Base-by-base conservation (phyloP, 2,329 filamentous ascomycete species). In the Nemania diffusa region DNA sequence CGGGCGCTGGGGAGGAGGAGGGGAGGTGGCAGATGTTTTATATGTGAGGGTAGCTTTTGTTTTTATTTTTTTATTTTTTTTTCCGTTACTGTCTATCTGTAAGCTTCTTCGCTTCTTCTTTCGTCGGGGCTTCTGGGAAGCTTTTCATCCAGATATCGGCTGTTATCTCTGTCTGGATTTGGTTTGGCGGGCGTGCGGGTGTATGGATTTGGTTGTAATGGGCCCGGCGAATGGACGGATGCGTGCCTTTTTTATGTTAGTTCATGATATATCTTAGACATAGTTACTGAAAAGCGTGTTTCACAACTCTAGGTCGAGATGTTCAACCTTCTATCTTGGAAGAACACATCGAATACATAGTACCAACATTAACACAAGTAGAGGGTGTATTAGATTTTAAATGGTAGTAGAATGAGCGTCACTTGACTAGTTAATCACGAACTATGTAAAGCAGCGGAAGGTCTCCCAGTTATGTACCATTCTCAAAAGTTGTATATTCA, bases 21-120 rank as follows among this genome's bases (percentile, higher is more conserved):
- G 51, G 27, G 4, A 24, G 61, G 44, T 69, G 62, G 66, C 66
- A 70, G 51, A 13, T 70, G 9, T 34, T 70, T 26, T 70, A 70
- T 59, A 61, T 70, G 69, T 70, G 60, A 70, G 24, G 27, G 2
- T 13, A 9, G 15, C 0, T 1, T 4, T 55, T 56, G n/a, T 29
- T 11, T 26, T 29, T 44, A n/a, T 27, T 51, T n/a, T 13, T 52
- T 24, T 17, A 15, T 46, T 37, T 15, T 22, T 44, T 9, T 24
- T 22, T 13, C 29, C 20, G 11, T n/a, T 20, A 17, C 22, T 51
- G 3, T 51, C n/a, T 11, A 15, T 40, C 15, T 40, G 8, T 13
- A 15, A 15, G 3, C 3, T 11, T 53, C n/a, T 53, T 53, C n/a
- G 34, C 53, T 17, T 51, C 40, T 57, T 57, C 27, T 37, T 40